phyloP scores from a whole-genome alignment of 164 flowering plant species.

The Euptelea pleiosperma region DNA sequence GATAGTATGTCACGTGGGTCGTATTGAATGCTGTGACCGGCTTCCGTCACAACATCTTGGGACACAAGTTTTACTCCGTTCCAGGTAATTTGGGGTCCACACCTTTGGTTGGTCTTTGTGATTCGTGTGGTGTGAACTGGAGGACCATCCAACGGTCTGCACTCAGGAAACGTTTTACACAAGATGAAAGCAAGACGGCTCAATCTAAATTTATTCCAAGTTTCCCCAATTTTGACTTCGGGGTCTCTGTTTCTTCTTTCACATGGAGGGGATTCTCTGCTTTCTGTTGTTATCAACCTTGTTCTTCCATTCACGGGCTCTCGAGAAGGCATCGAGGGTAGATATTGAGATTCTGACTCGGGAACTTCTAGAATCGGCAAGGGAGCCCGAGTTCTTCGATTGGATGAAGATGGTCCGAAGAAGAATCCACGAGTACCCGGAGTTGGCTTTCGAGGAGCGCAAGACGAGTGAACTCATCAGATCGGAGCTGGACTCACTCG shows the following conservation, averaged over 20 bases:
- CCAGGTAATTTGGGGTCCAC: too few species aligned
- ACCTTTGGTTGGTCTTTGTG: too few species aligned
- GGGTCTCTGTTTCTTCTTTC: neutral
- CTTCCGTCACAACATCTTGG: too few species aligned
- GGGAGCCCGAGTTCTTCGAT: slow-evolving; percentile 38
- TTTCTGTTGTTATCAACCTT: neutral
- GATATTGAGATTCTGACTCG: slow-evolving; percentile 10
- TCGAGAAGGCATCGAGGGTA: slow-evolving; percentile 1
- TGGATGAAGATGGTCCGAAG: slow-evolving; percentile 66
- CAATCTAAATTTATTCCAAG: too few species aligned
- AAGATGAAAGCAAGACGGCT: too few species aligned
- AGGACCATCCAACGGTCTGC: too few species aligned
- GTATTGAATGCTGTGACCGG: too few species aligned
- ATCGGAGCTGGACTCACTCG: slow-evolving; percentile 58
- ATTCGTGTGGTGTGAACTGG: too few species aligned
- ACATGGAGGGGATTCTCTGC: neutral
- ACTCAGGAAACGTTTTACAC: too few species aligned
- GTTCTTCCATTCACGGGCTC: slow-evolving; percentile 10
- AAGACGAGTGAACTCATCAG: slow-evolving; percentile 56
- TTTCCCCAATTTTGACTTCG: neutral
- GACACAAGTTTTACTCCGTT: too few species aligned
- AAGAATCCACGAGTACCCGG: slow-evolving; percentile 65
- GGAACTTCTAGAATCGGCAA: slow-evolving; percentile 48
- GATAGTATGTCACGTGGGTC: too few species aligned
- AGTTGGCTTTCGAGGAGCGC: slow-evolving; percentile 62